Base-by-base conservation (phyloP, 2,329 filamentous ascomycete species). In the Sclerotiophoma versabilis region DNA sequence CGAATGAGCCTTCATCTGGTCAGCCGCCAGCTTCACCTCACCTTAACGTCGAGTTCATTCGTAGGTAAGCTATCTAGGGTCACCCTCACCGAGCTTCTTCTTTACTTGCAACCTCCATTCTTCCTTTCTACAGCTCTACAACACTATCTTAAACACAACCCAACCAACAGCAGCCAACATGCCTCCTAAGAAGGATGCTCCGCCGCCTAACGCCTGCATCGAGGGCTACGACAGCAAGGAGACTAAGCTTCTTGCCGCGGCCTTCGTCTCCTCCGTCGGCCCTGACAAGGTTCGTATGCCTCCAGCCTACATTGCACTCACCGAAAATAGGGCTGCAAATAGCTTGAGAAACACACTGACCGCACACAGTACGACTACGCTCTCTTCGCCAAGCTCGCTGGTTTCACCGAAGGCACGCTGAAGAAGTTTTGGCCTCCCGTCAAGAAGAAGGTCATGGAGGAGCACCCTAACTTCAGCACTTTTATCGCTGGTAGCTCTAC, bases 401-500 rank as follows among this genome's bases (percentile, higher is more conserved):
- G 64, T 36, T 68, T 71, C 57, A 73, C 71, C 0, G 54, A 54
- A 14, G 68, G 69, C 26, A 62, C 67, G 0, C 63, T 71, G 38
- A 70, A 70, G 62, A 74, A 74, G 64, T 66, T 72, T 36, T 70
- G 63, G 59, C 71, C 71, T 0, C 63, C 62, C 0, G 52, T 70
- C 42, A 74, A 73, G 65, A 65, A 57, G 52, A 73, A 71, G 59
- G 68, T 58, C 3, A 52, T 62, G 3, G 70, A 69, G 8, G 37
- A 51, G 8, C 49, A 71, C 27, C 30, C 52, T 0, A 63, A 66
- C 11, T 73, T 72, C 49, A 65, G 51, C 19, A 46, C 38, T 15
- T 72, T 45, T 39, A 32, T 58, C 11, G 37, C 25, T 11, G 44
- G 49, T 6, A 3, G 47, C 15, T 37, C 51, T 36, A 30, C 43